These are phyloP conservation scores for Rhynchospora breviuscula DNA, from an alignment of 176 grass and related monocot genomes.

Conservation along the genomic window DNA sequence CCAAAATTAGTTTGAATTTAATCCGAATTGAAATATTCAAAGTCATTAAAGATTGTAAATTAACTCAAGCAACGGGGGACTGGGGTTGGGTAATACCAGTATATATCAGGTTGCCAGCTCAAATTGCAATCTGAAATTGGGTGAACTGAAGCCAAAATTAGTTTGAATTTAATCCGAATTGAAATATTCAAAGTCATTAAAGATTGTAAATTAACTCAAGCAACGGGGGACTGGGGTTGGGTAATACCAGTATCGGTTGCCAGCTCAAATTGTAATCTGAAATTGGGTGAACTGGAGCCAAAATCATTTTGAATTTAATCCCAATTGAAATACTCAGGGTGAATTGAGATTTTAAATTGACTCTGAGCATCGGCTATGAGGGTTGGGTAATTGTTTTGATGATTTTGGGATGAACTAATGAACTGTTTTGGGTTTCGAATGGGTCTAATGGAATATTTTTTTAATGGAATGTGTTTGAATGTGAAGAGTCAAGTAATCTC, in stretches of 20 bases:
- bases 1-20: slow-evolving; percentile 14
- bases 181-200: neutral
- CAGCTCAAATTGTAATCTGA: neutral
- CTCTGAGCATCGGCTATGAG: neutral
- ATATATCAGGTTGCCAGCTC: neutral
- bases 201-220: neutral
- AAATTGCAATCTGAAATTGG: neutral
- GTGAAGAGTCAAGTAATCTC: too few species aligned
- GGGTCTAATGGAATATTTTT: too few species aligned
- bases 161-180: slow-evolving; percentile 10
- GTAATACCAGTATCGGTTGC: too few species aligned
- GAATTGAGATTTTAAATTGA: neutral
- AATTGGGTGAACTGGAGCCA: slow-evolving; percentile 18
- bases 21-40: neutral
- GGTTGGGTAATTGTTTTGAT: neutral
- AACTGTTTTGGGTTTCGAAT: too few species aligned
- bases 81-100: too few species aligned
- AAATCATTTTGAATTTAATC: slow-evolving; percentile 15
- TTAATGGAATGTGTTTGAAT: too few species aligned
- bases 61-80: neutral
- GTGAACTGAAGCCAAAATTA: slow-evolving; percentile 10
- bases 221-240: too few species aligned
- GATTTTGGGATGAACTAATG: too few species aligned
- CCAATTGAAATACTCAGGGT: too few species aligned
- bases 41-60: slow-evolving; percentile 13